These are phyloP conservation scores for Stemphylium lycopersici DNA, from an alignment of 2,329 filamentous ascomycete species.

Conservation along the genomic window DNA sequence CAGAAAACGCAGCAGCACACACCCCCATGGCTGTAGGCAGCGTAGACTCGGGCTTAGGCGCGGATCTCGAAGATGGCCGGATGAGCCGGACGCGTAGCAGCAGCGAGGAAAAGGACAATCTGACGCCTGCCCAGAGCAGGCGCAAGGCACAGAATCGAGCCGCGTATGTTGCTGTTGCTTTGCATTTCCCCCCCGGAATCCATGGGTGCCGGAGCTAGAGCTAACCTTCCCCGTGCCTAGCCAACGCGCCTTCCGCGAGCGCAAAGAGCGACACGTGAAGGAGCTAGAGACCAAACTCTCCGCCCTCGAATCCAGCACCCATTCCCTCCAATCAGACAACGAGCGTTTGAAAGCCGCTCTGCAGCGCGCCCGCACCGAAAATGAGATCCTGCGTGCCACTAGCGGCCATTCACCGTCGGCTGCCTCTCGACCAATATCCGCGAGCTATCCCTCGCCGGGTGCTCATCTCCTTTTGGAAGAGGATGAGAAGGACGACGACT, in stretches of 20 bases:
- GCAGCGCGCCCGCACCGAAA: constrained; percentile 84
- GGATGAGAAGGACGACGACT: constrained; percentile 24
- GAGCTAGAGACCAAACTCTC: constrained; percentile 88
- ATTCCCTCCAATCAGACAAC: constrained; percentile 78
- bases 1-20: constrained; percentile 33
- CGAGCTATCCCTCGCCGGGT: constrained; percentile 49
- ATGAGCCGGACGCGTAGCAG: constrained; percentile 48
- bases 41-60: constrained; percentile 51
- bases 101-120: constrained; percentile 55
- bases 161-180: constrained; percentile 60
- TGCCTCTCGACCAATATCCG: constrained; percentile 50
- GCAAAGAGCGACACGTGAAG: constrained; percentile 92
- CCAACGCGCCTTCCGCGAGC: constrained; percentile 93
- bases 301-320: constrained; percentile 74
- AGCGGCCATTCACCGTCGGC: constrained; percentile 53
- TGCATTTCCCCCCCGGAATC: too few species aligned
- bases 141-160: constrained; percentile 75
- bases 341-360: constrained; percentile 84
- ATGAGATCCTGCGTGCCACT: constrained; percentile 88
- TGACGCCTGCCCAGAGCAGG: constrained; percentile 58
- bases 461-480: constrained; percentile 30
- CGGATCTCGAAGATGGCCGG: constrained; percentile 47
- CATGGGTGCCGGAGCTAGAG: too few species aligned
- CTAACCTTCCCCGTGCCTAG: constrained; percentile 54
- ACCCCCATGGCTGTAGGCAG: constrained; percentile 47